Percentiles rank a stretch among this genome's conserved stretches.
phyloP scores from a whole-genome alignment of 148 eudicot genomes.

The Pharnaceum exiguum region DNA sequence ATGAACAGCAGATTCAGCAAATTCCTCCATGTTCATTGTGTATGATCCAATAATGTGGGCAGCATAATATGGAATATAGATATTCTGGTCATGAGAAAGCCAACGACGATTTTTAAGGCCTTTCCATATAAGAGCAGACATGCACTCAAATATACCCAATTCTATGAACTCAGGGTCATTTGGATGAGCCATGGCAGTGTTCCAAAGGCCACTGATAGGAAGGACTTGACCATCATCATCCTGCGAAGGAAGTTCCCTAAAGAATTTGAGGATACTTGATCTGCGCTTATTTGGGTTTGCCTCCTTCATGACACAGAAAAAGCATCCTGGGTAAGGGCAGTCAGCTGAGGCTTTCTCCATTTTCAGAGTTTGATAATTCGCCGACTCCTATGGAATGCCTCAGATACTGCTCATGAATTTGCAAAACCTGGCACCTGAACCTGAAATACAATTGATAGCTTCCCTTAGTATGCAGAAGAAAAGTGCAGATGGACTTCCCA shows the following conservation, averaged over 20 bases:
- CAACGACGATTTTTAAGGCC: conserved; percentile 91
- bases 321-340: conserved; percentile 95
- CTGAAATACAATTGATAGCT: conserved; percentile 11
- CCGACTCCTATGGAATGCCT: not conserved
- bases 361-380: conserved; percentile 1
- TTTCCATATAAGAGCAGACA: conserved; percentile 92
- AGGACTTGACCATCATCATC: conserved; percentile 98
- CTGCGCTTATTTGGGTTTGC: conserved; percentile 84
- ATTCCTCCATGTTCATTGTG: conserved; percentile 97
- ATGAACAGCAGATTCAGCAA: conserved; percentile 75
- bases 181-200: conserved; percentile 99
- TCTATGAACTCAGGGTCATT: conserved; percentile 98
- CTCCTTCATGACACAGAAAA: conserved; percentile 97
- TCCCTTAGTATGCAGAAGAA: conserved; percentile 1
- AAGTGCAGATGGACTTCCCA: not conserved
- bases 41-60: conserved; percentile 98
- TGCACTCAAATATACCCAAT: conserved; percentile 91
- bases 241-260: conserved; percentile 93
- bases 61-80: conserved; percentile 93
- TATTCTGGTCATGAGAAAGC: conserved; percentile 95
- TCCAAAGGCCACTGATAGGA: conserved; percentile 98
- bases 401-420: conserved; percentile 1
- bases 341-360: conserved; percentile 77
- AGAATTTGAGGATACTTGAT: conserved; percentile 77
- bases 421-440: conserved; percentile 10